Evolutionary conservation across 202 grass and related monocot genomes (phyloP).

Genomic region (Dendrocalamus latiflorus): DNA sequence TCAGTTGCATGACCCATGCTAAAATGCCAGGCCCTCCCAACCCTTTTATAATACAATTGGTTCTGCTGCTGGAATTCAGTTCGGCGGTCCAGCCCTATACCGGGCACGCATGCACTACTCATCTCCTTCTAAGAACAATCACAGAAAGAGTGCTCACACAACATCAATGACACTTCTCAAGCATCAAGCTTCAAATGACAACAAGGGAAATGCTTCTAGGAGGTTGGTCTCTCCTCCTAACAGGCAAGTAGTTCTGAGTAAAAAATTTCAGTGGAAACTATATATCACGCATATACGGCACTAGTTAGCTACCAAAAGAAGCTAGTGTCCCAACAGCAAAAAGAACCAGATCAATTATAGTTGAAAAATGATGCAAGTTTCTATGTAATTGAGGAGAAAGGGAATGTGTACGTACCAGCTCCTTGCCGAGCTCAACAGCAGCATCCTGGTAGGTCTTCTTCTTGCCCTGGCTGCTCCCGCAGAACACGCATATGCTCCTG

Average conservation of each 20-base stretch:
- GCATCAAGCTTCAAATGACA: not conserved
- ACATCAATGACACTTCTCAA: not conserved
- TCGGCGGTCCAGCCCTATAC: not conserved
- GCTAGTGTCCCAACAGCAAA: not conserved
- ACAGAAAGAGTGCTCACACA: not conserved
- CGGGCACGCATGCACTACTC: not conserved
- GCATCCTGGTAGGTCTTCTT: slow-evolving; percentile 92
- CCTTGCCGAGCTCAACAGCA: slow-evolving; percentile 70
- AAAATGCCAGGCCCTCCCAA: not conserved
- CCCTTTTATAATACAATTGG: not conserved
- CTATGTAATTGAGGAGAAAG: not conserved
- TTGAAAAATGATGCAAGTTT: not conserved
- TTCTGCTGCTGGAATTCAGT: slow-evolving; percentile 9
- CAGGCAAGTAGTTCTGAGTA: no score
- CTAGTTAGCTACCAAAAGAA: no score
- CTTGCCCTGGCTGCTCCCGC: slow-evolving; percentile 81
- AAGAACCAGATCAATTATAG: not conserved
- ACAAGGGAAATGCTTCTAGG: not conserved
- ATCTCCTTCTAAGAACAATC: not conserved
- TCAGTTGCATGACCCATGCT: not conserved
- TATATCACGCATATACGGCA: not conserved
- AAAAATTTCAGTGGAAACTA: not conserved
- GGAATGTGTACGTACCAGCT: slow-evolving; percentile 49
- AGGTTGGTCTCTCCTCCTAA: not conserved
- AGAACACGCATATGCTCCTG: slow-evolving; percentile 81